These are phyloP conservation scores for Cercophora samala DNA, from an alignment of 495 filamentous ascomycete species.

Conservation along the genomic window DNA sequence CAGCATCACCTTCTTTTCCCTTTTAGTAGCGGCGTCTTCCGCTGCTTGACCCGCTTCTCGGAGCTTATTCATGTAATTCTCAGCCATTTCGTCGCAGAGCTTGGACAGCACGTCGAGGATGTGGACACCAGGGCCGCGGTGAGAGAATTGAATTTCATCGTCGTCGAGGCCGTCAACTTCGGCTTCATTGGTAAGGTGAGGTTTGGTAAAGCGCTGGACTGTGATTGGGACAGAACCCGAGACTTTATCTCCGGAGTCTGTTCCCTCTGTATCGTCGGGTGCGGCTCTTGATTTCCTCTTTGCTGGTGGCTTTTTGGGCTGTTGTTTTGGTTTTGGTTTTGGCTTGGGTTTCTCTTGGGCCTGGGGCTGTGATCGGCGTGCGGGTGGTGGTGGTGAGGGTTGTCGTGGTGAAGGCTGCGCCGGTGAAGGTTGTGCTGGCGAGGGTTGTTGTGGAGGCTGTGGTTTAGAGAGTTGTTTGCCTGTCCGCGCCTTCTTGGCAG, in stretches of 20 bases:
- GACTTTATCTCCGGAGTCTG: neutral
- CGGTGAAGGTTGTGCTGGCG: constrained; percentile 2
- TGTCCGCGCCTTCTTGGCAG: constrained; percentile 4
- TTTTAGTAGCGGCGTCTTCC: constrained; percentile 40
- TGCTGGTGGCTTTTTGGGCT: constrained; percentile 5
- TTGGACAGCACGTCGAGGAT: constrained; percentile 66
- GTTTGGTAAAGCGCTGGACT: constrained; percentile 48
- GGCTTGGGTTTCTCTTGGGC: constrained; percentile 3
- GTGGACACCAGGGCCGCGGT: constrained; percentile 59
- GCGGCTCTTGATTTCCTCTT: constrained; percentile 9
- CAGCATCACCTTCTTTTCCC: constrained; percentile 58
- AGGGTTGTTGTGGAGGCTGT: neutral
- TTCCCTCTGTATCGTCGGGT: constrained; percentile 15
- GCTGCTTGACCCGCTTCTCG: constrained; percentile 37
- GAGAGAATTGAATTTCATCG: constrained; percentile 49
- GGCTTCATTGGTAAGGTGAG: constrained; percentile 17
- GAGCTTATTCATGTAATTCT: constrained; percentile 47
- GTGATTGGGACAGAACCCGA: constrained; percentile 39
- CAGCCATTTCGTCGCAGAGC: constrained; percentile 65
- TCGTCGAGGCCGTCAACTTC: constrained; percentile 41
- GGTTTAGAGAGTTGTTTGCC: neutral
- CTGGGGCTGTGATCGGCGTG: neutral
- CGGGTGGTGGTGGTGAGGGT: neutral
- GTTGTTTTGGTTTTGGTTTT: constrained; percentile 9
- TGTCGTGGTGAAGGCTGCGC: neutral